Conservation (phyloP, 2,329 filamentous ascomycete genomes). For the Helotiales sp. region DNA sequence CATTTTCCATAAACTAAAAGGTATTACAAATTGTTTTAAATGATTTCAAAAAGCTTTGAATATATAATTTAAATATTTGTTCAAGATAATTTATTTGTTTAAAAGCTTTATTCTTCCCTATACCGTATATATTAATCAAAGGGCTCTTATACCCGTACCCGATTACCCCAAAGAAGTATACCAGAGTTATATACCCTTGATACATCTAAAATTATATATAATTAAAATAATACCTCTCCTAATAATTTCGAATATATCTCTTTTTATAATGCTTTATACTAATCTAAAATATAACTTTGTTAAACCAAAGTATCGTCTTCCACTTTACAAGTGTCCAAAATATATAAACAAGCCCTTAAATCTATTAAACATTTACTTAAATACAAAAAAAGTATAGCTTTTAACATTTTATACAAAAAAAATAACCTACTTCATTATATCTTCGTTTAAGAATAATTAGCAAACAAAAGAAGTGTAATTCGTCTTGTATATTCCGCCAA, state of each 20-base stretch:
- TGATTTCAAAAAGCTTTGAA: background rate
- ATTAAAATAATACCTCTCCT: background rate
- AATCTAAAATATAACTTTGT: no score
- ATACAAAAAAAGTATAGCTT: background rate
- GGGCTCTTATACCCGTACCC: no score
- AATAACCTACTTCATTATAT: background rate
- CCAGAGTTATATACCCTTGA: background rate
- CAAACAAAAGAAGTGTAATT: background rate
- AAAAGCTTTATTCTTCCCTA: background rate
- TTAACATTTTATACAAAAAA: no score
- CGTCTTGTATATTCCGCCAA: background rate
- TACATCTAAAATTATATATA: background rate
- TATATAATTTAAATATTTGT: background rate
- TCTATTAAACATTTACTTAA: background rate
- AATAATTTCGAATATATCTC: background rate
- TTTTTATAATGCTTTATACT: background rate
- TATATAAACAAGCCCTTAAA: background rate
- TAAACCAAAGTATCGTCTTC: background rate
- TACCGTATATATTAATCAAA: background rate
- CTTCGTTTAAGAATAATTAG: background rate
- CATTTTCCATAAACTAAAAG: no score
- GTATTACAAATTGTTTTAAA: background rate
- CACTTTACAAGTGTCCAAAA: background rate
- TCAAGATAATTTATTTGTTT: background rate
- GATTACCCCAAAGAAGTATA: background rate